These are phyloP conservation scores for Polytrichum formosum DNA, from an alignment of 225 moss, liverwort and hornwort species.

Conservation along the genomic window DNA sequence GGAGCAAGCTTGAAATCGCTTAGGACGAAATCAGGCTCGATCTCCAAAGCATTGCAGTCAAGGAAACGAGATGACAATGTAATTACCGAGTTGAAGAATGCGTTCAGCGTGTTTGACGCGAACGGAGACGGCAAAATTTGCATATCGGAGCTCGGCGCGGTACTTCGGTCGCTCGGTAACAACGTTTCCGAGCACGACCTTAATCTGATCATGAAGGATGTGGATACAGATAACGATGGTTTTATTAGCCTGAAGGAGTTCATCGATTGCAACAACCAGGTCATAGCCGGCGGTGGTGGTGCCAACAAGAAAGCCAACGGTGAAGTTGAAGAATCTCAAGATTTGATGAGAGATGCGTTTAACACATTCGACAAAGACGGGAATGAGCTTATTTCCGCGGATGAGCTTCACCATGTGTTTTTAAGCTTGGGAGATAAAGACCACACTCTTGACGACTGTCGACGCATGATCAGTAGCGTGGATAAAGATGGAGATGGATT, in stretches of 20 bases:
- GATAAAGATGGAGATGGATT: slow-evolving; percentile 47
- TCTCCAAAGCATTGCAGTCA: not conserved
- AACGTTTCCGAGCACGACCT: slow-evolving; percentile 29
- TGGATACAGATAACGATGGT: slow-evolving; percentile 34
- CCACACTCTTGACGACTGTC: slow-evolving; percentile 33
- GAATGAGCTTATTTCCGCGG: slow-evolving; percentile 36
- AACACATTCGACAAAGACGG: slow-evolving; percentile 49
- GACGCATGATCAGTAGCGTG: slow-evolving; percentile 33
- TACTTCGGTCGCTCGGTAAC: slow-evolving; percentile 32
- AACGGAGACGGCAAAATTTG: slow-evolving; percentile 49
- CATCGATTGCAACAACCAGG: slow-evolving; percentile 25
- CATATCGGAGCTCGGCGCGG: slow-evolving; percentile 29
- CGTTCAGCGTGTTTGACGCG: slow-evolving; percentile 41
- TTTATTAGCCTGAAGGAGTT: slow-evolving; percentile 41
- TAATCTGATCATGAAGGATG: slow-evolving; percentile 32
- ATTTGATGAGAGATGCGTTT: slow-evolving; percentile 35
- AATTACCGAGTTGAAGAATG: slow-evolving; percentile 35
- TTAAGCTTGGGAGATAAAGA: slow-evolving; percentile 35
- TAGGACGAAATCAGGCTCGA: not conserved
- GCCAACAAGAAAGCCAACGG: not conserved
- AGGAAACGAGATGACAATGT: not conserved
- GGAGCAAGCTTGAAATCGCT: slow-evolving; percentile 29
- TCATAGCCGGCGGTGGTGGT: not conserved
- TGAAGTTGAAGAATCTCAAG: not conserved
- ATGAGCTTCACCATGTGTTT: slow-evolving; percentile 41